Percentiles rank a stretch among this genome's conserved stretches.
phyloP scores from a whole-genome alignment of 768 basidiomycete species.

The Omphalotus guepiniiformis region DNA sequence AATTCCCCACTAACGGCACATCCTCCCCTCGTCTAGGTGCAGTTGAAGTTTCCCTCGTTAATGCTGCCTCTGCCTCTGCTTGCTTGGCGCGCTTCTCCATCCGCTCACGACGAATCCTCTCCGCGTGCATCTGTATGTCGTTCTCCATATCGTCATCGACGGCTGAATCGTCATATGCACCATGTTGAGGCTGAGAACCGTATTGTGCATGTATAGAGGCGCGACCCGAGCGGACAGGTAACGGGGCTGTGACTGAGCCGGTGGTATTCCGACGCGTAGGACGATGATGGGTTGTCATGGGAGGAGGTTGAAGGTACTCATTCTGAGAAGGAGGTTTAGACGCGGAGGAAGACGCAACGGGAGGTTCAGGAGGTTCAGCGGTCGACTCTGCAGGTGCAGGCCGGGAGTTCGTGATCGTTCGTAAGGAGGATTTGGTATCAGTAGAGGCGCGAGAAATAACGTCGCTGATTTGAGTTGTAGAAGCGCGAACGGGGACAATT shows the following conservation, averaged over 20 bases:
- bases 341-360: conserved; percentile 16
- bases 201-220: conserved; percentile 30
- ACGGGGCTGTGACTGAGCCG: conserved; percentile 38
- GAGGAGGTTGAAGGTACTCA: conserved; percentile 52
- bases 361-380: conserved; percentile 2
- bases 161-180: conserved; percentile 20
- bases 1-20: conserved; percentile 81
- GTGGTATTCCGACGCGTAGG: conserved; percentile 69
- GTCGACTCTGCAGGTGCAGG: no score
- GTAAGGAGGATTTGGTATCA: conserved; percentile 3
- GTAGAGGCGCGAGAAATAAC: conserved; percentile 1
- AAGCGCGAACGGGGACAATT: conserved; percentile 4
- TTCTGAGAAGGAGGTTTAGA: conserved; percentile 20
- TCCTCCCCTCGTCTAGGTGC: conserved; percentile 35
- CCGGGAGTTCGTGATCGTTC: background rate
- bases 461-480: conserved; percentile 13
- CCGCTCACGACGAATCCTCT: conserved; percentile 79
- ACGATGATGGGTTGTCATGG: conserved; percentile 23
- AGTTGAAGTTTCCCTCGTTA: conserved; percentile 31
- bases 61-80: conserved; percentile 56
- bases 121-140: conserved; percentile 87
- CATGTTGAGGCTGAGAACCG: conserved; percentile 18
- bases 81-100: conserved; percentile 64
- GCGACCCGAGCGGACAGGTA: conserved; percentile 14
- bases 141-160: conserved; percentile 57